Percentiles rank a stretch among this genome's conserved stretches.
Conservation (phyloP, 2,329 filamentous ascomycete species). For the Didymella arachidicola region DNA sequence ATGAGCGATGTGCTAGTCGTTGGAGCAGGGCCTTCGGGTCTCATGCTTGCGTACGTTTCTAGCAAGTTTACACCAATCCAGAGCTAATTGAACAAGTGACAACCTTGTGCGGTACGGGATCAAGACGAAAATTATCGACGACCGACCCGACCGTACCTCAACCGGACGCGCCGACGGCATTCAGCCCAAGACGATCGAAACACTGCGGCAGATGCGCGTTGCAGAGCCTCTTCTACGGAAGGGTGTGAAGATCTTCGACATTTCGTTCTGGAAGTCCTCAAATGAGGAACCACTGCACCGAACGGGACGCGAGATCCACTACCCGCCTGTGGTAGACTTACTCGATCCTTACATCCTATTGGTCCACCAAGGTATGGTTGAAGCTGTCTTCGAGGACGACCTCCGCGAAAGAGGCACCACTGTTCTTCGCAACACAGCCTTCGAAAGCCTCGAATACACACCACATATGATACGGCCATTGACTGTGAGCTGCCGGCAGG, state of each 20-base stretch:
- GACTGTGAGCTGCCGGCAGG: slow-evolving; percentile 53
- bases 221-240: slow-evolving; percentile 72
- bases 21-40: slow-evolving; percentile 53
- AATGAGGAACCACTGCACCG: slow-evolving; percentile 60
- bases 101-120: slow-evolving; percentile 72
- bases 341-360: slow-evolving; percentile 63
- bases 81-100: slow-evolving; percentile 48
- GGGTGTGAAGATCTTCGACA: slow-evolving; percentile 76
- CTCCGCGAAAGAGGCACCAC: slow-evolving; percentile 69
- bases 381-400: slow-evolving; percentile 74
- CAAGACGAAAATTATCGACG: slow-evolving; percentile 71
- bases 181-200: slow-evolving; percentile 81
- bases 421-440: slow-evolving; percentile 70
- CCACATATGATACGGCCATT: slow-evolving; percentile 50
- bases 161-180: slow-evolving; percentile 75
- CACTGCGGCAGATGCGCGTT: slow-evolving; percentile 75
- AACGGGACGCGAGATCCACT: slow-evolving; percentile 72
- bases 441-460: slow-evolving; percentile 60
- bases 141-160: slow-evolving; percentile 71
- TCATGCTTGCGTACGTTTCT: slow-evolving; percentile 52
- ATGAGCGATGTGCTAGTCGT: slow-evolving; percentile 53
- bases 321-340: slow-evolving; percentile 62
- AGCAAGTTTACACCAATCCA: not conserved
- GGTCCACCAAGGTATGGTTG: slow-evolving; percentile 77
- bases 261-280: slow-evolving; percentile 68